A percentile compares a stretch with the other conserved stretches of the same genome.
phyloP scores from a whole-genome alignment of 148 eudicot species.

The Rhododendron kiyosumense region DNA sequence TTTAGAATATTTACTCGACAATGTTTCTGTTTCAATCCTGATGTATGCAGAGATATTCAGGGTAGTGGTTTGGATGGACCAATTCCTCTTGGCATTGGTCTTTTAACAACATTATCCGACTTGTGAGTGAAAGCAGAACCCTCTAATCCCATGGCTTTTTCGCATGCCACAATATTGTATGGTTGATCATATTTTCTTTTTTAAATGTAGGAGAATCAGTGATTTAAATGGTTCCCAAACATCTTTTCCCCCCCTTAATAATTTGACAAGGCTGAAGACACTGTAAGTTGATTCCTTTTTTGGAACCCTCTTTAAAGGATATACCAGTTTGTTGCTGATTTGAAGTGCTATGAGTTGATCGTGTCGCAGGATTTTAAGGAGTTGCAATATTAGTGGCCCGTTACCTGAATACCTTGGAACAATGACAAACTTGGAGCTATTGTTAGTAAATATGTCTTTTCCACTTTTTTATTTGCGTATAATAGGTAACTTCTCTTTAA shows the following conservation, averaged over 20 bases:
- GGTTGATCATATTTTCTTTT: not conserved
- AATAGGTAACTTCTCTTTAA: not conserved
- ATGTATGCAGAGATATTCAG: slow-evolving; percentile 18
- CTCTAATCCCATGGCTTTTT: not conserved
- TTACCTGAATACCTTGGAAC: slow-evolving; percentile 21
- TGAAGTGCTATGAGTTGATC: not conserved
- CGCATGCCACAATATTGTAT: not conserved
- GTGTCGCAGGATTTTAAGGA: slow-evolving; percentile 24
- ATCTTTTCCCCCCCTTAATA: slow-evolving; percentile 17
- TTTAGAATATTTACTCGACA: not conserved
- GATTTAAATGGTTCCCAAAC: slow-evolving; percentile 22
- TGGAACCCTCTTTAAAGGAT: not conserved
- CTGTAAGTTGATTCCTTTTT: slow-evolving; percentile 10
- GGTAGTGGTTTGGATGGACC: slow-evolving; percentile 39
- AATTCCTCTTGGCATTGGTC: slow-evolving; percentile 30
- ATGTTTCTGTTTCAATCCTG: not conserved
- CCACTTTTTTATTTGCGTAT: not conserved
- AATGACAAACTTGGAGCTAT: slow-evolving; percentile 4
- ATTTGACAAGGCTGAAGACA: not conserved
- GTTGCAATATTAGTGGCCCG: slow-evolving; percentile 20
- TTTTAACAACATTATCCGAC: slow-evolving; percentile 22
- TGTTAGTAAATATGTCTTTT: slow-evolving; percentile 16
- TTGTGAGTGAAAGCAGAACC: slow-evolving; percentile 24
- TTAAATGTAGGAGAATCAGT: slow-evolving; percentile 32
- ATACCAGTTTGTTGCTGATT: not conserved